Base-by-base conservation (phyloP, 805 yeast species). In the Candida sithepensis region DNA sequence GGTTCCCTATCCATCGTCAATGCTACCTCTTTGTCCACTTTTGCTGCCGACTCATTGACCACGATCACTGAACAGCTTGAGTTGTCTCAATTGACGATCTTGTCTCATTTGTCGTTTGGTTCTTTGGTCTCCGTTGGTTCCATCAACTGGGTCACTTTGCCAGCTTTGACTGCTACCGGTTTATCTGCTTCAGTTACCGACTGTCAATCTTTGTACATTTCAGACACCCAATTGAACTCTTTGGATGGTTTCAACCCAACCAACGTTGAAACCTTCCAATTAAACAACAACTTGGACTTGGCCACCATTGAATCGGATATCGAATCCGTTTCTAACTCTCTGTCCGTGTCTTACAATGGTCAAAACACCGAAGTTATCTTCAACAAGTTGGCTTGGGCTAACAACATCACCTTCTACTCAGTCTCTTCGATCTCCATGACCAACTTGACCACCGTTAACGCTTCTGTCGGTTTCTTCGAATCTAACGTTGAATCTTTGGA, bases 211-310 rank as follows among this genome's bases (percentile, higher is more conserved):
- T 77, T 92, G 58, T 66, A 73, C 66, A 78, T 87, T 61, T 79
- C 92, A 44, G 91, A 87, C 72, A 86, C 94, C 55, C 74, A 81
- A 58, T 75, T 87, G 65, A 75, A 75, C 62, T 71, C 84, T 43
- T 78, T 87, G 63, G 79, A 77, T 47, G 94, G 94, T 69, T 75
- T 85, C 63, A 67, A 68, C 56, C 71, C 77, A 55, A 59, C 67
- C 42, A 55, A 65, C 50, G 75, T 74, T 45, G 73, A 71, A 51
- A 79, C 77, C 44, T 84, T 84, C 73, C 76, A 92, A 75, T 79
- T 94, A 63, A 91, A 90, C 90, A 94, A 94, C 85, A 94, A 94
- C 82, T 73, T 69, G 57, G 79, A 84, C 67, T 80, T 94, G 69
- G 80, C 75, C 58, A 69, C 88, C 50, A 79, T 86, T 59, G 78